Evolutionary conservation across 163 green algal species (phyloP).

Genomic region (Chloromonas sp.): DNA sequence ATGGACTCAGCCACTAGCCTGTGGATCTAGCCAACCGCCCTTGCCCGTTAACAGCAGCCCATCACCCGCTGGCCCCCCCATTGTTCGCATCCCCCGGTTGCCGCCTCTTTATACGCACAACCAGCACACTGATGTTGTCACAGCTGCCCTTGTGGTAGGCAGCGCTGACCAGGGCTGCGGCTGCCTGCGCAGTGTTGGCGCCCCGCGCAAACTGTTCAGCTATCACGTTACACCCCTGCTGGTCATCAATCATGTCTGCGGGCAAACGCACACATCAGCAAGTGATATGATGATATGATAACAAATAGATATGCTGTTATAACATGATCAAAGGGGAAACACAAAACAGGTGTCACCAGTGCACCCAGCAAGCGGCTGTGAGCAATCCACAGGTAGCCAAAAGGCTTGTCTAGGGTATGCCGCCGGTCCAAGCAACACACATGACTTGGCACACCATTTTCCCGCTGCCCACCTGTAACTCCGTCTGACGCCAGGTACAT

Average conservation of each 20-base stretch:
- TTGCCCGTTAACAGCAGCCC: too few relatives aligned
- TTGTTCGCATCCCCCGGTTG: background rate
- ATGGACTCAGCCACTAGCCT: too few relatives aligned
- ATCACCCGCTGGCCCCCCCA: background rate
- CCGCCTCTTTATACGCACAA: constrained; percentile 5
- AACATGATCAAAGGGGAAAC: background rate
- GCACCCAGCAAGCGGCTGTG: too few relatives aligned
- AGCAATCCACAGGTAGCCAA: too few relatives aligned
- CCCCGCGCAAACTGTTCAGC: constrained; percentile 5
- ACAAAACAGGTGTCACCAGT: background rate
- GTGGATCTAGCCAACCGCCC: too few relatives aligned
- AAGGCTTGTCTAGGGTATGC: too few relatives aligned
- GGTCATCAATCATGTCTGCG: constrained; percentile 19
- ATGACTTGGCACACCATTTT: background rate
- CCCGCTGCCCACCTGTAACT: constrained; percentile 5
- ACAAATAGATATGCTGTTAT: too few relatives aligned
- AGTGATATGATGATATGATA: too few relatives aligned
- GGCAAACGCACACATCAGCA: background rate
- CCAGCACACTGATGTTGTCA: constrained; percentile 20
- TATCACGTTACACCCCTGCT: constrained; percentile 8
- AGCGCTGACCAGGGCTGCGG: constrained; percentile 6
- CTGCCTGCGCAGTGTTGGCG: constrained; percentile 7
- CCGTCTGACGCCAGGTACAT: constrained; percentile 22
- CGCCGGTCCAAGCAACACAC: too few relatives aligned
- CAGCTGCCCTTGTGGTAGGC: constrained; percentile 16